Conservation (phyloP, 1,139 yeast species). For the Protomyces inundatus region DNA sequence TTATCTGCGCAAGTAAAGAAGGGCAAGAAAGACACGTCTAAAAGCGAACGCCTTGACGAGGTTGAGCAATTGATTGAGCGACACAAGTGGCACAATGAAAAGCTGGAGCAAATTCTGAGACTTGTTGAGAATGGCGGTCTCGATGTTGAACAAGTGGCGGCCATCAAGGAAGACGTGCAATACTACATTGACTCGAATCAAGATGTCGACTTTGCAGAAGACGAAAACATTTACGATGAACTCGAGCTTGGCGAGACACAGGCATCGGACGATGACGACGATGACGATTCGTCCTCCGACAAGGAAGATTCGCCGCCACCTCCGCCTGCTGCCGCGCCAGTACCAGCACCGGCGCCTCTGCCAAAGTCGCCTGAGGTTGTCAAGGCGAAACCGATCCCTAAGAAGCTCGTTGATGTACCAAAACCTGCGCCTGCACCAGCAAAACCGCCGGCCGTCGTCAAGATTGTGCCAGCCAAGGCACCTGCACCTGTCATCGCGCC, state of each 20-base stretch:
- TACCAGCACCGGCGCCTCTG: neutral
- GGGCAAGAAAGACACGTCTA: slow-evolving; percentile 54
- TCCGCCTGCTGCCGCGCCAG: slow-evolving; percentile 1
- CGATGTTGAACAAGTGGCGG: slow-evolving; percentile 74
- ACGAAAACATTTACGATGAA: slow-evolving; percentile 87
- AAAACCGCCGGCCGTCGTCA: slow-evolving; percentile 32
- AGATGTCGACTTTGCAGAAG: slow-evolving; percentile 93
- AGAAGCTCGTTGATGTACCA: slow-evolving; percentile 5
- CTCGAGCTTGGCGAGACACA: slow-evolving; percentile 68
- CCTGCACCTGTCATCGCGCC: slow-evolving; percentile 41
- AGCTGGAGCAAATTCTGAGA: slow-evolving; percentile 71
- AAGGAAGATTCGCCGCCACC: slow-evolving; percentile 4
- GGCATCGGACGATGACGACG: slow-evolving; percentile 29
- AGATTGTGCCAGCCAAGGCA: slow-evolving; percentile 67
- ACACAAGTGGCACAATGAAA: slow-evolving; percentile 71
- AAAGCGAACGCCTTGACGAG: slow-evolving; percentile 55
- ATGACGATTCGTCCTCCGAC: slow-evolving; percentile 11
- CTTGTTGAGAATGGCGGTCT: slow-evolving; percentile 76
- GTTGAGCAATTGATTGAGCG: slow-evolving; percentile 63
- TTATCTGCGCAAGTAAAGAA: slow-evolving; percentile 51
- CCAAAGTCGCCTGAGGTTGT: slow-evolving; percentile 15
- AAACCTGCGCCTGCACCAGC: slow-evolving; percentile 5
- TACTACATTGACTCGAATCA: slow-evolving; percentile 93
- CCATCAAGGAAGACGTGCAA: slow-evolving; percentile 80
- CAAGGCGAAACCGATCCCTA: slow-evolving; percentile 7